phyloP scores from a whole-genome alignment of 2,329 filamentous ascomycete species.

The Calonectria henricotiae region DNA sequence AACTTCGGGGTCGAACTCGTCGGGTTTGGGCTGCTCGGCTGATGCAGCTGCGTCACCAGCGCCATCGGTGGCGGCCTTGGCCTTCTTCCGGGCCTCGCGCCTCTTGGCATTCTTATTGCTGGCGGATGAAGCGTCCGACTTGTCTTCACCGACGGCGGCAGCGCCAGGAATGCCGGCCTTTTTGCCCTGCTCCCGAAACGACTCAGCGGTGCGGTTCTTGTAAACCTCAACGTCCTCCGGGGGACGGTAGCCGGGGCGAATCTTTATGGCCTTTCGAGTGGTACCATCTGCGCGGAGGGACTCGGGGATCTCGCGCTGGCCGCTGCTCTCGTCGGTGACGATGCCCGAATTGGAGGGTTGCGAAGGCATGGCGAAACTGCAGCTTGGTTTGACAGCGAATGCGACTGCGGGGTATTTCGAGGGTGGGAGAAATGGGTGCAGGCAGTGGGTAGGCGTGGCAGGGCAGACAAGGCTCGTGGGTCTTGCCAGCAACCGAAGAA shows the following conservation, averaged over 20 bases:
- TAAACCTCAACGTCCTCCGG: slow-evolving; percentile 97
- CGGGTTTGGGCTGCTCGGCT: slow-evolving; percentile 52
- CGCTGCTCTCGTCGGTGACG: slow-evolving; percentile 81
- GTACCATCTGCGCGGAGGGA: slow-evolving; percentile 91
- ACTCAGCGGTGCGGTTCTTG: slow-evolving; percentile 91
- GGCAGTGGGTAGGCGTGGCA: slow-evolving; percentile 4
- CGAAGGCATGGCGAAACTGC: slow-evolving; percentile 61
- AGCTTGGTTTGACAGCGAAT: slow-evolving; percentile 18
- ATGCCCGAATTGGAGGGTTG: slow-evolving; percentile 79
- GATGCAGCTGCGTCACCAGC: slow-evolving; percentile 66
- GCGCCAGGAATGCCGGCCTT: slow-evolving; percentile 81
- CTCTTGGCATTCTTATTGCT: slow-evolving; percentile 92
- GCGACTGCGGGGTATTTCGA: slow-evolving; percentile 41
- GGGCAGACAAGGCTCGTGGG: slow-evolving; percentile 31
- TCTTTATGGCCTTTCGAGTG: slow-evolving; percentile 93
- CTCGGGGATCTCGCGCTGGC: slow-evolving; percentile 90
- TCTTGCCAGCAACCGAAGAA: slow-evolving; percentile 5
- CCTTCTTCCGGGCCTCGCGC: slow-evolving; percentile 71
- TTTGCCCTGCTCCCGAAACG: slow-evolving; percentile 82
- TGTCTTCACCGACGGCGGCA: slow-evolving; percentile 70
- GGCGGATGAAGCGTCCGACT: slow-evolving; percentile 65
- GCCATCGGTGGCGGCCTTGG: slow-evolving; percentile 72
- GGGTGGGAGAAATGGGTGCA: slow-evolving; percentile 32
- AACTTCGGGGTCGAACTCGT: slow-evolving; percentile 76
- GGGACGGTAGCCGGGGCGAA: slow-evolving; percentile 92